Evolutionary conservation across 805 yeast species (phyloP), one percentile per base, ranked within the genome.

Genomic region (Hermanozyma aechmeae): DNA sequence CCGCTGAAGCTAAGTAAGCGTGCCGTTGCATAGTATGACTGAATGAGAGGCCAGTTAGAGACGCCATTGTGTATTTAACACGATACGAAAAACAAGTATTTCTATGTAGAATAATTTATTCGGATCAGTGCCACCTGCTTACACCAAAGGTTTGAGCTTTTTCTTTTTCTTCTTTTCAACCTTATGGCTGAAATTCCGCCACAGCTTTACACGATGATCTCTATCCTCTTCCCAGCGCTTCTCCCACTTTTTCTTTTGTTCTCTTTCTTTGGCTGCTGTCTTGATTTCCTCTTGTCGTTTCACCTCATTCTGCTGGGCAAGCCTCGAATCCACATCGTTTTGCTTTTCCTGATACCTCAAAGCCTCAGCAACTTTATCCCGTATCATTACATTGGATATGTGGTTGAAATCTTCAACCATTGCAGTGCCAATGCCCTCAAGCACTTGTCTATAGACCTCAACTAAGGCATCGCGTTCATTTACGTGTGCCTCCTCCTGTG

Each of bases 1-100:
- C 97, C 68, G 76, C 94, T 64, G 95, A 85, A 65, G 71, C 85
- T 53, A 76, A 76, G 58, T 77, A 76, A 56, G 51, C 48, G 39
- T 23, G 40, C 43, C 38, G 33, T 40, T 40, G 45, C 45, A 40
- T 40, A 34, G 34, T 33, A 40, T 35, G 45, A 40, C 40, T 38
- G 45, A 31, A 40, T 36, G 43, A 38, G 39, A 32, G 32, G 42
- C 42, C 43, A 36, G 45, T 36, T 38, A 30, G 34, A 33, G 37
- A 38, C 12, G 6, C 17, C 8, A 24, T 24, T 18, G 8, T 8
- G 14, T 24, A n/a, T n/a, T n/a, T n/a, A n/a, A n/a, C n/a, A n/a
- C n/a, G n/a, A n/a, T n/a, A n/a, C n/a, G n/a, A n/a, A n/a, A n/a
- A n/a, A n/a, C n/a, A n/a, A n/a, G n/a, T n/a, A n/a, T n/a, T n/a